Conservation (phyloP, 2,329 filamentous ascomycete genomes). For the Phialemoniopsis sp. region DNA sequence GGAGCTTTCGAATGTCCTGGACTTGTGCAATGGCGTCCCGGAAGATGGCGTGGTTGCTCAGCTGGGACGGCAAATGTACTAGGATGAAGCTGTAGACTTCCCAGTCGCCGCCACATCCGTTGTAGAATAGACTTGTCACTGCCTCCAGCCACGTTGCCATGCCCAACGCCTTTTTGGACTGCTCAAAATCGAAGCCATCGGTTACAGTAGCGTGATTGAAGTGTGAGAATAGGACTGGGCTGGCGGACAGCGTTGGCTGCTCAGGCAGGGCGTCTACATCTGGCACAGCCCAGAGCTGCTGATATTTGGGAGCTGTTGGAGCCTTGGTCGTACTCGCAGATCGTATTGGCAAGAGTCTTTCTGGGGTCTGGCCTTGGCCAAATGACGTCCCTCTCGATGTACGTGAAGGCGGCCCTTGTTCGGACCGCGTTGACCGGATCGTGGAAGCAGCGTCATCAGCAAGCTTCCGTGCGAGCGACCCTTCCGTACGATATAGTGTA, state of each 20-base stretch:
- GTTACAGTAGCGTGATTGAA: constrained; percentile 4
- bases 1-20: constrained; percentile 65
- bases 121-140: constrained; percentile 68
- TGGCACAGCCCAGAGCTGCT: constrained; percentile 55
- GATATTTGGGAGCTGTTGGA: constrained; percentile 30
- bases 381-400: constrained; percentile 43
- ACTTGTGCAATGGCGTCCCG: constrained; percentile 69
- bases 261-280: constrained; percentile 53
- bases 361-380: constrained; percentile 38
- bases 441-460: constrained; percentile 46
- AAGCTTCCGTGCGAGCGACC: constrained; percentile 44
- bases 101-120: constrained; percentile 66
- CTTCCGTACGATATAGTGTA: constrained; percentile 62
- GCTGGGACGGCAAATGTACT: constrained; percentile 79
- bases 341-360: constrained; percentile 35
- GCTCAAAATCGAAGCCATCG: not conserved
- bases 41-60: constrained; percentile 88
- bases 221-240: constrained; percentile 45
- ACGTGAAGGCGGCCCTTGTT: constrained; percentile 24
- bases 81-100: constrained; percentile 89
- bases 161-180: constrained; percentile 38
- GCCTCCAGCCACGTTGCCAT: constrained; percentile 72
- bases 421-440: constrained; percentile 36
- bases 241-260: constrained; percentile 37
- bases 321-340: constrained; percentile 34